phyloP scores from a whole-genome alignment of 345 rosid species.

The Abelmoschus esculentus region DNA sequence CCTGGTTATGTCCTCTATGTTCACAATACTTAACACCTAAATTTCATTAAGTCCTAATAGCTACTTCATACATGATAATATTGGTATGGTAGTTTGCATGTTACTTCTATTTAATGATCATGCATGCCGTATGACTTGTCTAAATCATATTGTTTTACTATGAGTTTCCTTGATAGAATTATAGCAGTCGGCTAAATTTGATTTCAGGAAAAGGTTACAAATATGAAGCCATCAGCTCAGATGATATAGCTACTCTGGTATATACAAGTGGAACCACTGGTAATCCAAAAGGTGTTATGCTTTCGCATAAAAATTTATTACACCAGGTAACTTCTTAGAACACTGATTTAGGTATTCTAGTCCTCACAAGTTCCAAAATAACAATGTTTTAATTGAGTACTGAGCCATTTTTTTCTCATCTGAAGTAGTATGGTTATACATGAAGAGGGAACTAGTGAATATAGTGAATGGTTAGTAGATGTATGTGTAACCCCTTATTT shows the following conservation, averaged over 20 bases:
- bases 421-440: neutral
- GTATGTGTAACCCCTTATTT: too few species aligned
- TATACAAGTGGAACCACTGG: constrained; percentile 97
- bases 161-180: neutral
- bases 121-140: neutral
- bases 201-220: constrained; percentile 44
- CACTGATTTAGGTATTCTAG: constrained; percentile 10
- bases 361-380: neutral
- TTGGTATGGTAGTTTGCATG: neutral
- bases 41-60: neutral
- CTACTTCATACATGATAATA: neutral
- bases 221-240: constrained; percentile 52
- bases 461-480: neutral
- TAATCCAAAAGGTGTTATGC: constrained; percentile 96
- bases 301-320: constrained; percentile 79
- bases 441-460: neutral
- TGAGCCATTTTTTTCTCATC: neutral
- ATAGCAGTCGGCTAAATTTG: constrained; percentile 4
- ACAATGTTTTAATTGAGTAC: neutral
- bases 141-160: neutral
- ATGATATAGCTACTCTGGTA: constrained; percentile 72
- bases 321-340: constrained; percentile 61
- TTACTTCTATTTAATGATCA: neutral
- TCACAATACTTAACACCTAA: neutral
- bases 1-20: neutral